Percentiles rank a stretch among this genome's conserved stretches.
These are phyloP conservation scores for Barnettozyma californica DNA, from an alignment of 805 yeast species.

Conservation along the genomic window DNA sequence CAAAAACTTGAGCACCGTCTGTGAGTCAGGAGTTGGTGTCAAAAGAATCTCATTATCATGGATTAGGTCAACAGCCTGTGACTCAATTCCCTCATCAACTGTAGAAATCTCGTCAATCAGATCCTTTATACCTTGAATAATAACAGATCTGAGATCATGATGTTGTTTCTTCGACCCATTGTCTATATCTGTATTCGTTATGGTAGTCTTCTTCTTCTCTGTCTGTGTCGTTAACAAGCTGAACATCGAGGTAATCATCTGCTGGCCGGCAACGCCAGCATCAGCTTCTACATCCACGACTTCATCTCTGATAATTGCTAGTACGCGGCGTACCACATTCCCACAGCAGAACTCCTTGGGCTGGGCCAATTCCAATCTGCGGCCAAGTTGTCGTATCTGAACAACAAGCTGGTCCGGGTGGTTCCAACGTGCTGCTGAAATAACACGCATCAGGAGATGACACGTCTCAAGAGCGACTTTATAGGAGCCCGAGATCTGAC, in stretches of 20 bases:
- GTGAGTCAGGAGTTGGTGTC: constrained; percentile 93
- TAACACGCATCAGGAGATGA: constrained; percentile 79
- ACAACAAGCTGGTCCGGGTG: constrained; percentile 65
- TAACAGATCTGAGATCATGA: constrained; percentile 72
- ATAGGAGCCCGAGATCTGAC: constrained; percentile 78
- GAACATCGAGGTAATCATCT: constrained; percentile 82
- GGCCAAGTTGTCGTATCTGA: constrained; percentile 72
- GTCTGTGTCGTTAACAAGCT: constrained; percentile 57
- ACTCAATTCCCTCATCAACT: constrained; percentile 85
- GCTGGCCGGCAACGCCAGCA: constrained; percentile 26
- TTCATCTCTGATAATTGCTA: constrained; percentile 85
- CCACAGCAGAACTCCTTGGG: constrained; percentile 89
- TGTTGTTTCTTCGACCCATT: constrained; percentile 21
- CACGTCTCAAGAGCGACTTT: constrained; percentile 83
- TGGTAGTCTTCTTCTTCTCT: constrained; percentile 7
- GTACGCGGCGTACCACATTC: constrained; percentile 82
- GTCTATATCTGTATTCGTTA: constrained; percentile 17
- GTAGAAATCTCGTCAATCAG: constrained; percentile 86
- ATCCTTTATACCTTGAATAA: constrained; percentile 89
- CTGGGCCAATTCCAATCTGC: constrained; percentile 65
- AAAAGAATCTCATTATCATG: constrained; percentile 83
- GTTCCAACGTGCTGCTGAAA: constrained; percentile 86
- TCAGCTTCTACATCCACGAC: constrained; percentile 41
- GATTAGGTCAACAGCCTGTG: constrained; percentile 86
- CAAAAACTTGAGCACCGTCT: constrained; percentile 82